A percentile compares a stretch with the other conserved stretches of the same genome.
Conservation (phyloP, 2,329 filamentous ascomycete species). For the Zarea fungicola region DNA sequence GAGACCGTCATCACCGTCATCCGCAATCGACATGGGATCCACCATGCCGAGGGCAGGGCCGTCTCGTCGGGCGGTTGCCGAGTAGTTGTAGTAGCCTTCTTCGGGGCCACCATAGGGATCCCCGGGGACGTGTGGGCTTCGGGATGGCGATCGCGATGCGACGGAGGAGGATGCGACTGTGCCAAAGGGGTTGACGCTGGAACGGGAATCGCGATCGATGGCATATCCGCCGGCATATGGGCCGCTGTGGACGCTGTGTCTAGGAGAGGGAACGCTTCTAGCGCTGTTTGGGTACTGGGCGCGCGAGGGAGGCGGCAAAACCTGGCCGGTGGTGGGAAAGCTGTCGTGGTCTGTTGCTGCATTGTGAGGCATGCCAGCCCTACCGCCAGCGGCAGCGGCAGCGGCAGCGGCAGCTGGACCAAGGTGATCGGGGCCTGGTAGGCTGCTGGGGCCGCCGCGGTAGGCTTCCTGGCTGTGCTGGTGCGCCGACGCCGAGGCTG, state of each 20-base stretch:
- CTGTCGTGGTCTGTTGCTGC: conserved; percentile 63
- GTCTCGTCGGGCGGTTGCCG: conserved; percentile 34
- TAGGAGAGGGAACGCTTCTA: neutral
- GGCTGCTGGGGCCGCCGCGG: conserved; percentile 34
- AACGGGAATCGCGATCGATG: conserved; percentile 36
- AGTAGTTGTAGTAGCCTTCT: conserved; percentile 62
- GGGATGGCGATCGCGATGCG: conserved; percentile 38
- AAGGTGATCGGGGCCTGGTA: conserved; percentile 64
- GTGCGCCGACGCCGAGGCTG: conserved; percentile 17
- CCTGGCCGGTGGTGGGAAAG: conserved; percentile 38
- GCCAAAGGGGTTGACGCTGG: conserved; percentile 36
- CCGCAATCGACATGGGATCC: conserved; percentile 74
- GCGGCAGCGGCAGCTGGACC: conserved; percentile 53
- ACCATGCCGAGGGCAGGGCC: conserved; percentile 53
- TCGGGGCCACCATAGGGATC: conserved; percentile 47
- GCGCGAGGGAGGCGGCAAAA: conserved; percentile 34
- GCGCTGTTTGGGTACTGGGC: conserved; percentile 19
- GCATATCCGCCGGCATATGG: conserved; percentile 17
- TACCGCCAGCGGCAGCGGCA: conserved; percentile 56
- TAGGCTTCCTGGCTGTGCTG: too few species aligned
- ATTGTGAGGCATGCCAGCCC: conserved; percentile 61
- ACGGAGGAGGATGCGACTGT: conserved; percentile 27
- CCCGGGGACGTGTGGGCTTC: conserved; percentile 42
- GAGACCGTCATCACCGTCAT: conserved; percentile 84
- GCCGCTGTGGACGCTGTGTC: conserved; percentile 12